These are phyloP conservation scores for Quercus phellos DNA, from an alignment of 331 rosid species.

Conservation along the genomic window DNA sequence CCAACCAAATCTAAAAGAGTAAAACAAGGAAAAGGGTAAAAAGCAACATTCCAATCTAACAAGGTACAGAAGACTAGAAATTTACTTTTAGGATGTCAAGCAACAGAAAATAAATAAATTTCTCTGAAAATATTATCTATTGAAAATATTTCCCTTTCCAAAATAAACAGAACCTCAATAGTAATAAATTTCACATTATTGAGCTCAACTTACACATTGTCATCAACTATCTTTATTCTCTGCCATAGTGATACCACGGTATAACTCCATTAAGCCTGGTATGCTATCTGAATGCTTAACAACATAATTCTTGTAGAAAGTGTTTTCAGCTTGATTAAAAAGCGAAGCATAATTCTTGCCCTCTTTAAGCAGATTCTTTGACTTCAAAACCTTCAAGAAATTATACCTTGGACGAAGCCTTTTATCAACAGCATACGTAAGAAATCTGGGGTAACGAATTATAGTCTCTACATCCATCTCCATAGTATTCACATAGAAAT, in stretches of 20 bases:
- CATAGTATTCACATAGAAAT: constrained; percentile 17
- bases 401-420: constrained; percentile 7
- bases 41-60: no score
- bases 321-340: neutral
- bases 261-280: neutral
- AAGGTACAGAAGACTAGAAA: no score
- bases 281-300: neutral
- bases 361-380: constrained; percentile 7
- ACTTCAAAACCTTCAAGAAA: constrained; percentile 10
- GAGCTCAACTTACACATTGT: neutral
- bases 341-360: neutral
- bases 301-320: neutral
- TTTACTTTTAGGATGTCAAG: no score
- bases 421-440: neutral
- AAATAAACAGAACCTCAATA: no score
- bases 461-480: neutral
- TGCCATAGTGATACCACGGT: neutral
- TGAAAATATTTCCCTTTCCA: no score
- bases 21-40: no score
- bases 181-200: no score
- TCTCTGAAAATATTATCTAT: no score
- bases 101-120: no score
- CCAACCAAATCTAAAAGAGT: no score
- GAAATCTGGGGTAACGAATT: neutral
- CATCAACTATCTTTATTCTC: neutral